Evolutionary conservation across 148 eudicot genomes (phyloP).

Genomic region (Linanthus parryae): DNA sequence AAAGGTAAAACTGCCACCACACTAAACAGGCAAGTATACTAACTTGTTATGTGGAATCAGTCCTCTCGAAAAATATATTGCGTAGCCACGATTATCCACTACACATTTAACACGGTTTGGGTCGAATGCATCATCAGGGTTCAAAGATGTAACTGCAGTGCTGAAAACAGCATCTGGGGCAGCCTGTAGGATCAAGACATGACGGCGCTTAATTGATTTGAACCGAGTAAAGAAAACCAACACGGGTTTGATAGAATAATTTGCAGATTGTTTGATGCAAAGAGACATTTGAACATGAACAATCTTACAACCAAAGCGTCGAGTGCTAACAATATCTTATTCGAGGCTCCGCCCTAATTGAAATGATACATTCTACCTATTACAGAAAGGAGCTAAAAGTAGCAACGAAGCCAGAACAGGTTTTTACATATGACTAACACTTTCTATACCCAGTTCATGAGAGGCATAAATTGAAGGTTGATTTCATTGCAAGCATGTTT

Average conservation of each 20-base stretch:
- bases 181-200: constrained; percentile 34
- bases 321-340: no score
- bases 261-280: background rate
- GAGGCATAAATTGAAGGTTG: background rate
- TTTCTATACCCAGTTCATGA: background rate
- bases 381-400: no score
- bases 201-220: background rate
- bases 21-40: constrained; percentile 13
- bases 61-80: constrained; percentile 91
- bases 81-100: constrained; percentile 76
- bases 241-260: background rate
- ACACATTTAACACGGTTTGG: constrained; percentile 94
- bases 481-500: no score
- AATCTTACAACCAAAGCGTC: no score
- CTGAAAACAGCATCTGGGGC: constrained; percentile 96
- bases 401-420: no score
- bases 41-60: constrained; percentile 85
- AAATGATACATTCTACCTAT: no score
- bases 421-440: no score
- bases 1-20: background rate
- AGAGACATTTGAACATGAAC: no score
- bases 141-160: constrained; percentile 89
- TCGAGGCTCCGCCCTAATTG: no score
- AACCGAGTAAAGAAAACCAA: background rate
- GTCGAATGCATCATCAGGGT: constrained; percentile 89